phyloP scores from a whole-genome alignment of 495 filamentous ascomycete species.

The Coniosporium apollinis region DNA sequence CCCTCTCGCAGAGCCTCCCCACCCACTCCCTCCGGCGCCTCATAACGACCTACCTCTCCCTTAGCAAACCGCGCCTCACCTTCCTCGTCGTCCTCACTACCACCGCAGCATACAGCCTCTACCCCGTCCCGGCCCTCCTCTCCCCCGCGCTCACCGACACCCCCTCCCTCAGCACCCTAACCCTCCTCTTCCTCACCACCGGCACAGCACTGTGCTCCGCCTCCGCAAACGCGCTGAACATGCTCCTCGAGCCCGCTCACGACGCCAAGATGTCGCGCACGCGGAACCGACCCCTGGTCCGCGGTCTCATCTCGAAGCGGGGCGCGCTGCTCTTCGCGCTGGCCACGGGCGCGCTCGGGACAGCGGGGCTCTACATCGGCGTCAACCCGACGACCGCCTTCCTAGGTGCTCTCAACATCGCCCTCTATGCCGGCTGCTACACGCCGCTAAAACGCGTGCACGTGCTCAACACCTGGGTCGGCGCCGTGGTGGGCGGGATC shows the following conservation, averaged over 20 bases:
- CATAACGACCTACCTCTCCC: slow-evolving; percentile 71
- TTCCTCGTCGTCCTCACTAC: slow-evolving; percentile 83
- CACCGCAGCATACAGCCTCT: slow-evolving; percentile 81
- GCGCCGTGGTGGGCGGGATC: slow-evolving; percentile 81
- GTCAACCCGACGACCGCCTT: slow-evolving; percentile 88
- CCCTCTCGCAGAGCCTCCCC: slow-evolving; percentile 49
- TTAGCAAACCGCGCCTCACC: slow-evolving; percentile 87
- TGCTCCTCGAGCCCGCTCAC: slow-evolving; percentile 82
- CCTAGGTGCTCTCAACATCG: slow-evolving; percentile 70
- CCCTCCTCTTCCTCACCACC: slow-evolving; percentile 76
- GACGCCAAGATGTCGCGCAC: slow-evolving; percentile 89
- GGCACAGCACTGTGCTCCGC: slow-evolving; percentile 77
- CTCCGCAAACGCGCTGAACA: slow-evolving; percentile 87
- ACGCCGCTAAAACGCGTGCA: slow-evolving; percentile 81
- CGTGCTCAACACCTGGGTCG: slow-evolving; percentile 87
- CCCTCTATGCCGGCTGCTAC: slow-evolving; percentile 79
- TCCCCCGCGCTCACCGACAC: slow-evolving; percentile 52
- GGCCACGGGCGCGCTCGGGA: slow-evolving; percentile 46
- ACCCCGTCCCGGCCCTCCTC: slow-evolving; percentile 66
- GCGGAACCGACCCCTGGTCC: slow-evolving; percentile 73
- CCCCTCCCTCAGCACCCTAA: slow-evolving; percentile 76
- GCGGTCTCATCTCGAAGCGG: slow-evolving; percentile 56
- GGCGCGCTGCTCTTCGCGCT: slow-evolving; percentile 70
- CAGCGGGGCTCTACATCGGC: slow-evolving; percentile 60
- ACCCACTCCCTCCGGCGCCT: slow-evolving; percentile 53